Evolutionary conservation across 2,329 filamentous ascomycete species (phyloP).

Genomic region (Colletotrichum sp.): DNA sequence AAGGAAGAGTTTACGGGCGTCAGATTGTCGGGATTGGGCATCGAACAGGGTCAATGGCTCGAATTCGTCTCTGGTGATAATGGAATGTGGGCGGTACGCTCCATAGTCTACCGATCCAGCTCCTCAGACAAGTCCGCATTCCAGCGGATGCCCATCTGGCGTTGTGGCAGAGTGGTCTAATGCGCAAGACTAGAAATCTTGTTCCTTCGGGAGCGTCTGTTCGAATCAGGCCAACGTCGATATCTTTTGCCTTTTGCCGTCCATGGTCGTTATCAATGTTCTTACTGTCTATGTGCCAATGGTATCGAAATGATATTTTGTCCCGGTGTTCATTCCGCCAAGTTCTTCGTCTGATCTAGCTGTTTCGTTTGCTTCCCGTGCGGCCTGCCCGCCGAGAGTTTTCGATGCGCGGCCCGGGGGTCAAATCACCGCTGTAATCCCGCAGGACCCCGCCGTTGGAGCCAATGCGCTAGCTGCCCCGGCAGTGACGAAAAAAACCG

Average conservation of each 20-base stretch:
- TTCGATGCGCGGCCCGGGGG: background rate
- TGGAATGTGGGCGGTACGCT: fast-evolving
- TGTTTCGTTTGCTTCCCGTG: background rate
- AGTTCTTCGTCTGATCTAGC: background rate
- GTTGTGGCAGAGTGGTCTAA: slow-evolving; percentile 23
- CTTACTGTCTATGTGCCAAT: background rate
- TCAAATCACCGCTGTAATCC: background rate
- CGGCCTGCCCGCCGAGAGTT: background rate
- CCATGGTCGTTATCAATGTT: too few species aligned
- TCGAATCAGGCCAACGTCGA: slow-evolving; percentile 23
- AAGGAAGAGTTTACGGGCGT: background rate
- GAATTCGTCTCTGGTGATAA: background rate
- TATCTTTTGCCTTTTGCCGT: background rate
- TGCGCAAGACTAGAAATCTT: slow-evolving; percentile 23
- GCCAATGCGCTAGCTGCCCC: background rate
- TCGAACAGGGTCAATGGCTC: background rate
- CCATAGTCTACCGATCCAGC: fast-evolving
- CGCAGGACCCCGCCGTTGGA: background rate
- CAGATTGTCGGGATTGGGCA: background rate
- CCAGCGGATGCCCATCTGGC: background rate
- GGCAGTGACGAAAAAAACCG: background rate
- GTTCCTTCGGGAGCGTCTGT: slow-evolving; percentile 22
- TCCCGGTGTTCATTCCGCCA: background rate
- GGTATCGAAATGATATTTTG: background rate
- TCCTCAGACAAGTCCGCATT: fast-evolving